A percentile compares a stretch with the other conserved stretches of the same genome.
Evolutionary conservation across 805 yeast species (phyloP).

Genomic region (Hanseniaspora opuntiae): DNA sequence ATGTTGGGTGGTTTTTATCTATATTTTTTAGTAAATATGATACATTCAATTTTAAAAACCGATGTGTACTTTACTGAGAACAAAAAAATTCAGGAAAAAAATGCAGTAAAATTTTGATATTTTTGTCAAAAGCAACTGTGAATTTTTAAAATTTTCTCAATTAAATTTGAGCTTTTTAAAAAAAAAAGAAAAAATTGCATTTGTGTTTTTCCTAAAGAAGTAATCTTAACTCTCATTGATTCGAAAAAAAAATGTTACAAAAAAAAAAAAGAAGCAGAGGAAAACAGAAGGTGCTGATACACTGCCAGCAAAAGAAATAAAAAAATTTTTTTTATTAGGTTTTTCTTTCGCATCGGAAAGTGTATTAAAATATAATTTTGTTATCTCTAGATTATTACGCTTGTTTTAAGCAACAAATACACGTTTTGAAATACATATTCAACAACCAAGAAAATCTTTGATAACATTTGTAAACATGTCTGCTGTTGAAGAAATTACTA

Average conservation of each 20-base stretch:
- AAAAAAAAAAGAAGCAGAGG: too few relatives aligned
- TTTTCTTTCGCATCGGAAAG: background rate
- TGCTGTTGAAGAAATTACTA: slow-evolving; percentile 26
- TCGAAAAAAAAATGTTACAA: background rate
- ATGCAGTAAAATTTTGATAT: too few relatives aligned
- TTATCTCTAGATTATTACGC: too few relatives aligned
- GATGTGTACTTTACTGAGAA: too few relatives aligned
- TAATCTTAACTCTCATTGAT: background rate
- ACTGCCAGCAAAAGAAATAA: background rate
- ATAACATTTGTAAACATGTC: slow-evolving; percentile 12
- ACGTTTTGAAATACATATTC: background rate
- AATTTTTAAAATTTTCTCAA: too few relatives aligned
- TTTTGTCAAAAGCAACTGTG: too few relatives aligned
- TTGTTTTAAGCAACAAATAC: background rate
- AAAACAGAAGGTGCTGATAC: background rate
- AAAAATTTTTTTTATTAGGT: background rate
- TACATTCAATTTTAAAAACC: background rate
- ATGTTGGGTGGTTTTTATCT: slow-evolving; percentile 10
- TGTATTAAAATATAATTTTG: too few relatives aligned
- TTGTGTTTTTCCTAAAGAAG: slow-evolving; percentile 4
- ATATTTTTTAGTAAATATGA: background rate
- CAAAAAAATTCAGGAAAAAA: too few relatives aligned
- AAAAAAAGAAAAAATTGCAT: slow-evolving; percentile 6
- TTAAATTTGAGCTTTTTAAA: background rate
- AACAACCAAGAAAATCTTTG: background rate